Percentiles rank a stretch among this genome's conserved stretches.
These are phyloP conservation scores for Cynara cardunculus DNA, from an alignment of 129 eudicot species.

Conservation along the genomic window DNA sequence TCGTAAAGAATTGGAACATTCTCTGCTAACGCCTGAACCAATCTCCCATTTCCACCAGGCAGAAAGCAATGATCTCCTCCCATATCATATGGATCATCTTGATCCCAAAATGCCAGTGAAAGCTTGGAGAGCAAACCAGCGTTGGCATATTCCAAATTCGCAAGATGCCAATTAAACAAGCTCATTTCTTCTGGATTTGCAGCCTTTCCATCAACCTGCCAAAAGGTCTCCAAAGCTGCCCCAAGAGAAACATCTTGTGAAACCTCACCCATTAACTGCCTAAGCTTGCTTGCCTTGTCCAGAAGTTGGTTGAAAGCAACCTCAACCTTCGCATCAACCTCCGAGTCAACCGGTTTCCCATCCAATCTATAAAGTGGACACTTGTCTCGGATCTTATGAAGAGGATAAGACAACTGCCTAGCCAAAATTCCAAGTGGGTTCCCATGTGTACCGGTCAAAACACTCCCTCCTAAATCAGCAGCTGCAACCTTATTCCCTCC, in stretches of 20 bases:
- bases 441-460: slow-evolving; percentile 91
- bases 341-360: slow-evolving; percentile 75
- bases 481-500: slow-evolving; percentile 56
- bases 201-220: slow-evolving; percentile 47
- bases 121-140: slow-evolving; percentile 86
- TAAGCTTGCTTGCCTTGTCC: slow-evolving; percentile 72
- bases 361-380: slow-evolving; percentile 81
- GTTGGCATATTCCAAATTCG: slow-evolving; percentile 92
- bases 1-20: slow-evolving; percentile 71
- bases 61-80: slow-evolving; percentile 97
- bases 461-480: slow-evolving; percentile 99
- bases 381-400: slow-evolving; percentile 89
- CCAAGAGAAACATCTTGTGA: slow-evolving; percentile 98
- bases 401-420: slow-evolving; percentile 65
- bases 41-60: slow-evolving; percentile 82
- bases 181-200: slow-evolving; percentile 59
- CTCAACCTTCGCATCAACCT: slow-evolving; percentile 70
- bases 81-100: slow-evolving; percentile 98
- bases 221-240: slow-evolving; percentile 85
- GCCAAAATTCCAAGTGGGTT: slow-evolving; percentile 96
- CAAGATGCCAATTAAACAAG: slow-evolving; percentile 94
- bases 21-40: slow-evolving; percentile 79
- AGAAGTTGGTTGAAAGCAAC: slow-evolving; percentile 62
- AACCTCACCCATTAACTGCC: slow-evolving; percentile 92
- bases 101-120: slow-evolving; percentile 97